Conservation (phyloP, 208 protist genomes). For the Trypanosoma caninum region DNA sequence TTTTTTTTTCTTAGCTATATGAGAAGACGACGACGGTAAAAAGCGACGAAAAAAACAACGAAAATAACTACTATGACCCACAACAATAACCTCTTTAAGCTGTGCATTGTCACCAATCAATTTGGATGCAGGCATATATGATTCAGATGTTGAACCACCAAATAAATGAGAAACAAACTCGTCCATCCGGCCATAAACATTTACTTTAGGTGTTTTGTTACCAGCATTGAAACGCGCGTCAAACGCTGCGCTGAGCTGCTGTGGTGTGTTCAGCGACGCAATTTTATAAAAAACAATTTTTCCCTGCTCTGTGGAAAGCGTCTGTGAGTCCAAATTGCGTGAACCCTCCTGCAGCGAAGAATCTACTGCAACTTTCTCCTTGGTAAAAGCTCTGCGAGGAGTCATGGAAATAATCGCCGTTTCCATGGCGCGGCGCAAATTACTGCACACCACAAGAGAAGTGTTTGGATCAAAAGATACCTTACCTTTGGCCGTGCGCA, state of each 20-base stretch:
- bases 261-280: constrained; percentile 35
- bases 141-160: constrained; percentile 28
- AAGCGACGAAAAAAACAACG: constrained; percentile 87
- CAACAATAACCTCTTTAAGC: constrained; percentile 86
- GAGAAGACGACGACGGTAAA: constrained; percentile 58
- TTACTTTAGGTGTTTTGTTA: constrained; percentile 57
- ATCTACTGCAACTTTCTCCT: constrained; percentile 79
- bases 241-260: constrained; percentile 38
- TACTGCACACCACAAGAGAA: constrained; percentile 78
- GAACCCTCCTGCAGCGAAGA: constrained; percentile 88
- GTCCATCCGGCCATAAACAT: constrained; percentile 84
- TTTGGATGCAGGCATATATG: constrained; percentile 21
- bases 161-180: constrained; percentile 73
- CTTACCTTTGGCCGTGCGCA: constrained; percentile 56
- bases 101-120: constrained; percentile 38
- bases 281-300: constrained; percentile 71
- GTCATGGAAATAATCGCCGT: constrained; percentile 66
- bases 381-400: constrained; percentile 53
- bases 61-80: constrained; percentile 91
- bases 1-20: constrained; percentile 76
- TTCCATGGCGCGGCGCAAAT: constrained; percentile 87
- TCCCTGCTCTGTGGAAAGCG: constrained; percentile 65
- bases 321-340: constrained; percentile 90
- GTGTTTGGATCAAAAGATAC: constrained; percentile 53
- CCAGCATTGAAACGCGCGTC: constrained; percentile 75